Conservation (phyloP, 257 asterid genomes). For the Solanum dulcamara region DNA sequence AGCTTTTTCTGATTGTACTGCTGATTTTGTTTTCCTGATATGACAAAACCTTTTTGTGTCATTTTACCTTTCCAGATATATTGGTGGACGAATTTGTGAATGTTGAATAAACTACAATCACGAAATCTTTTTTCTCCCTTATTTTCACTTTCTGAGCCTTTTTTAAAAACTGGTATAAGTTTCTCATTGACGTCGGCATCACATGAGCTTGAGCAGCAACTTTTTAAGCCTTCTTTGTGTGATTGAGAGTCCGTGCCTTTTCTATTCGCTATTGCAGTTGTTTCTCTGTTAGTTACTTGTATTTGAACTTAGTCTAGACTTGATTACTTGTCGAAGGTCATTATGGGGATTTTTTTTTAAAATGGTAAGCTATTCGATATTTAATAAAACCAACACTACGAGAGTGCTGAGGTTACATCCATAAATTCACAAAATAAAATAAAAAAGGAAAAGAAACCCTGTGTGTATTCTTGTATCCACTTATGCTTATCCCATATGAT, state of each 20-base stretch:
- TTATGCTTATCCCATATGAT: neutral
- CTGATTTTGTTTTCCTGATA: neutral
- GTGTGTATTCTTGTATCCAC: neutral
- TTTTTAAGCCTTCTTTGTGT: neutral
- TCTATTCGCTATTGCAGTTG: neutral
- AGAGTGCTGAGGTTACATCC: neutral
- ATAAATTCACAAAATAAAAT: neutral
- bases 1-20: neutral
- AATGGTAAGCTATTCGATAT: neutral
- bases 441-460: neutral
- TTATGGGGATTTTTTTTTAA: neutral
- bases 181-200: neutral
- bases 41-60: neutral
- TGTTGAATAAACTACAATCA: neutral
- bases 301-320: neutral
- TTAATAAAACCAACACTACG: neutral
- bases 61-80: neutral
- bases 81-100: neutral
- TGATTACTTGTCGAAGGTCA: neutral
- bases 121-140: neutral
- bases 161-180: neutral
- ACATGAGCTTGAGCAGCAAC: neutral
- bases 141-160: neutral
- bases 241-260: neutral
- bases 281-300: neutral